Evolutionary conservation across 306 rosid species (phyloP).

Genomic region (Potentilla sterilis): DNA sequence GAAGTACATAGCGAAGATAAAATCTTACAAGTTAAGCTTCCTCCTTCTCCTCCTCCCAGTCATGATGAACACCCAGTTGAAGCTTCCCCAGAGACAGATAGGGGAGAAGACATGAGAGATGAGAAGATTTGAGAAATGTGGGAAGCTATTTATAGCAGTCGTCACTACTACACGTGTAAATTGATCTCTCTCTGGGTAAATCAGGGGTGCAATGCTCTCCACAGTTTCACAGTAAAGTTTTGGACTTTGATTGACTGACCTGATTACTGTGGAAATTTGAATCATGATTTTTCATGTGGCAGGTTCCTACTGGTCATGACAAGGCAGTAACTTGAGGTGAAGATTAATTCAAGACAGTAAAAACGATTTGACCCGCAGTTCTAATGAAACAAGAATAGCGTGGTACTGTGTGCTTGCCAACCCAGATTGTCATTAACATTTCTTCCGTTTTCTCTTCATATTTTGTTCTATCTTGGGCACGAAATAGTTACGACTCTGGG

Average conservation of each 20-base stretch:
- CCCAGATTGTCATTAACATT: background rate
- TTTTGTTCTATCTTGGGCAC: background rate
- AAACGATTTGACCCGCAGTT: background rate
- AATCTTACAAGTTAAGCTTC: conserved; percentile 63
- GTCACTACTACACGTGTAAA: conserved; percentile 14
- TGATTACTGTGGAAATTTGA: background rate
- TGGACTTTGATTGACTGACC: background rate
- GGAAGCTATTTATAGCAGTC: background rate
- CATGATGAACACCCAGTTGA: conserved; percentile 35
- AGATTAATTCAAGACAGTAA: background rate
- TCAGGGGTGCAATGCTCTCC: background rate
- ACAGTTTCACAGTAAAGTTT: background rate
- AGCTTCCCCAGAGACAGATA: conserved; percentile 1
- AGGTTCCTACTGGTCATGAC: background rate
- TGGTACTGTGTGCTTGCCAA: background rate
- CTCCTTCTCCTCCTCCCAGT: conserved; percentile 60
- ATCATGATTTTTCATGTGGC: background rate
- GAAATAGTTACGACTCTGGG: background rate
- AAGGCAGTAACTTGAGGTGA: background rate
- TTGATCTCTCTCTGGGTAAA: background rate
- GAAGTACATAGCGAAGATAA: background rate
- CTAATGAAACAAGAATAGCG: background rate
- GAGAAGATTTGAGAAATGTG: conserved; percentile 6
- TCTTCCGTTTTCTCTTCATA: background rate
- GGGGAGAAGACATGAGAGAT: conserved; percentile 1